Conservation (phyloP, 805 yeast genomes). For the Candida jianshihensis region DNA sequence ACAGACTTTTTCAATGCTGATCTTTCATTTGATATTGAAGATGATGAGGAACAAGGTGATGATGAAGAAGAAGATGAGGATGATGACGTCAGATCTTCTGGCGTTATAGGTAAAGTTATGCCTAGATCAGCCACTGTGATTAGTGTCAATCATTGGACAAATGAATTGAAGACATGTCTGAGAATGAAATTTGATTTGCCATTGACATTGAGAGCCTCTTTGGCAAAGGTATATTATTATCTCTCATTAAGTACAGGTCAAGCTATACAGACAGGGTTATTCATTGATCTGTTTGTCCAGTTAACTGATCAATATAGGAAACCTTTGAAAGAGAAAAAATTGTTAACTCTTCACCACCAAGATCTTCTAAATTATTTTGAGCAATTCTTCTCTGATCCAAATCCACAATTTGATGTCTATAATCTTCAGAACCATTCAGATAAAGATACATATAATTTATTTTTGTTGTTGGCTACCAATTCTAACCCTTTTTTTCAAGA, state of each 20-base stretch:
- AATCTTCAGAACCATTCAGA: conserved; percentile 29
- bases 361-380: conserved; percentile 25
- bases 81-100: conserved; percentile 30
- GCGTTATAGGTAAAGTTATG: conserved; percentile 50
- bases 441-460: conserved; percentile 38
- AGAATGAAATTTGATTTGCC: conserved; percentile 80
- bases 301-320: conserved; percentile 38
- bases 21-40: conserved; percentile 29
- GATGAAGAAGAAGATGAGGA: conserved; percentile 31
- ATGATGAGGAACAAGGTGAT: conserved; percentile 30
- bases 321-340: conserved; percentile 21
- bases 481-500: conserved; percentile 50
- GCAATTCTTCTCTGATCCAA: conserved; percentile 38
- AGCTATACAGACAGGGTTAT: conserved; percentile 48
- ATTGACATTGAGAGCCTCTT: conserved; percentile 45
- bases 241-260: conserved; percentile 72
- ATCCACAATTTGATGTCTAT: conserved; percentile 38
- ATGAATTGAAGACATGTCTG: conserved; percentile 73
- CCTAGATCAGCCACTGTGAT: conserved; percentile 68
- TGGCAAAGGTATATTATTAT: conserved; percentile 66
- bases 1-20: conserved; percentile 42
- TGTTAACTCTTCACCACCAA: conserved; percentile 29
- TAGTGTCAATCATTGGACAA: conserved; percentile 78
- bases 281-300: conserved; percentile 51
- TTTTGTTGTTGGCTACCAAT: conserved; percentile 45